phyloP scores from a whole-genome alignment of 2,329 filamentous ascomycete genomes.

The Plenodomus biglobosus region DNA sequence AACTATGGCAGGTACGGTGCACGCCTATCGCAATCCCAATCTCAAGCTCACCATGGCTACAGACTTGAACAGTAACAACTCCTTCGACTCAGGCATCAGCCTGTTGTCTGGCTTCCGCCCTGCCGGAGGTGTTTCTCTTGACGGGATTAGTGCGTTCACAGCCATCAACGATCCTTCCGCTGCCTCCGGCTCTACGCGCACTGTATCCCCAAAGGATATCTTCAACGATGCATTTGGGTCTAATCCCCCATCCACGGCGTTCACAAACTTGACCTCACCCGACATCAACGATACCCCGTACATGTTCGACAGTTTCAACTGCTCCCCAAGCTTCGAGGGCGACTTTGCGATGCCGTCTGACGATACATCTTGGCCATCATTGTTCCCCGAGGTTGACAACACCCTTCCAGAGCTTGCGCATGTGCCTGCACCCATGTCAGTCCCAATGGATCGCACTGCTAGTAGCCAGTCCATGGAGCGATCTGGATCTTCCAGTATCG shows the following conservation, averaged over 20 bases:
- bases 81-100: conserved; percentile 52
- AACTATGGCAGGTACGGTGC: conserved; percentile 45
- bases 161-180: conserved; percentile 50
- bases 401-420: conserved; percentile 29
- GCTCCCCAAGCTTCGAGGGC: conserved; percentile 73
- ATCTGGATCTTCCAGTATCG: conserved; percentile 40
- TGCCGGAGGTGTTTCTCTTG: conserved; percentile 33
- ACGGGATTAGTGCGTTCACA: conserved; percentile 45
- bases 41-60: conserved; percentile 33
- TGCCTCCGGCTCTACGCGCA: conserved; percentile 49
- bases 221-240: conserved; percentile 71
- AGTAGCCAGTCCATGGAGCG: conserved; percentile 43
- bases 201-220: conserved; percentile 83
- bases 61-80: conserved; percentile 45
- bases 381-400: conserved; percentile 63
- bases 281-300: conserved; percentile 76
- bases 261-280: conserved; percentile 84
- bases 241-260: conserved; percentile 76
- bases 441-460: conserved; percentile 47
- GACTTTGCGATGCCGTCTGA: conserved; percentile 56
- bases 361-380: conserved; percentile 66
- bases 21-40: conserved; percentile 10
- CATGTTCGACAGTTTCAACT: conserved; percentile 69
- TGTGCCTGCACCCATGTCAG: conserved; percentile 26
- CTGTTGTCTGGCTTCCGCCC: conserved; percentile 48